Evolutionary conservation across 1,284 basidiomycete species (phyloP).

Genomic region (Heterobasidion irregulare): DNA sequence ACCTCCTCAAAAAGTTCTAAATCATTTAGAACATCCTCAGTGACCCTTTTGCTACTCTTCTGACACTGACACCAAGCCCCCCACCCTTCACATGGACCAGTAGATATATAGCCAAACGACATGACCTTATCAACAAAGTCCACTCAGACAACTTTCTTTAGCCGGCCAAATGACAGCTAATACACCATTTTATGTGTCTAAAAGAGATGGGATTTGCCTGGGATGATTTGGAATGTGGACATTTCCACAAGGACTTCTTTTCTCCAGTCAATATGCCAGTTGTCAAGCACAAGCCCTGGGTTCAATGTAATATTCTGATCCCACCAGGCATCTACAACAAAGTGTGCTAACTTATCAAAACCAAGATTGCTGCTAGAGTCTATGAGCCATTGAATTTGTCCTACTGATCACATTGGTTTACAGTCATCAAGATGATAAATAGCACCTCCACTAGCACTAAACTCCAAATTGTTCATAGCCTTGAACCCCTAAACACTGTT

Average conservation of each 20-base stretch:
- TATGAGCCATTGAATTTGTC: background rate
- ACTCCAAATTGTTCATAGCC: background rate
- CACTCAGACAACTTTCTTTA: conserved; percentile 20
- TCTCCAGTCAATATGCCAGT: background rate
- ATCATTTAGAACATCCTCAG: background rate
- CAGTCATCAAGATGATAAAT: background rate
- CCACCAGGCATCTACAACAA: background rate
- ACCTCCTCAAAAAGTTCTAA: background rate
- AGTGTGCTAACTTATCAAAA: background rate
- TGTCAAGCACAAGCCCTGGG: background rate
- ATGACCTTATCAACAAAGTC: too few relatives aligned
- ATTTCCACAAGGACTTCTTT: conserved; percentile 11
- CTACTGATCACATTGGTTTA: background rate
- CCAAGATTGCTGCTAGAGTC: background rate
- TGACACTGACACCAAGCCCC: background rate
- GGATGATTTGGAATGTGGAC: conserved; percentile 18
- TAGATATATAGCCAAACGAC: background rate
- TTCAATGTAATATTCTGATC: background rate
- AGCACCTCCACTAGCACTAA: background rate
- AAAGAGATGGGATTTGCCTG: conserved; percentile 26
- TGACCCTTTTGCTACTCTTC: background rate
- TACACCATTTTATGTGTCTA: conserved; percentile 22
- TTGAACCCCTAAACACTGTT: conserved; percentile 17
- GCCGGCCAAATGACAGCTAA: conserved; percentile 19
- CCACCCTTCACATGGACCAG: background rate